Evolutionary conservation across 129 eudicot genomes (phyloP), one percentile per base, ranked within the genome.

Genomic region (Calendula officinalis): DNA sequence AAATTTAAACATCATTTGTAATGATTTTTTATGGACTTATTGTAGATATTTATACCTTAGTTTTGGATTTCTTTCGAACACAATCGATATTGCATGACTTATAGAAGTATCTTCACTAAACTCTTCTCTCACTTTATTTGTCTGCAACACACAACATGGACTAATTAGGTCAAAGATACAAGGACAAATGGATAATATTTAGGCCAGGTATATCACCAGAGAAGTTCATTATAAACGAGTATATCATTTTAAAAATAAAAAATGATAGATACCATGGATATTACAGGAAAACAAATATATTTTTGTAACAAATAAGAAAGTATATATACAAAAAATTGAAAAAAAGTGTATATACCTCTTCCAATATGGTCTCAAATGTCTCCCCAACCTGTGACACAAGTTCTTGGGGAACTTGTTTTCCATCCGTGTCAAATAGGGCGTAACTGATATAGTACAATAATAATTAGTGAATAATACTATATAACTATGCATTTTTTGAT

Each of bases 351-450:
- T n/a, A n/a, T 83, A 67, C 99, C 94, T 88, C 99, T 75, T 89
- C 81, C 71, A 94, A 75, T 39, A 89, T 86, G 64, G 46, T 74
- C 75, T 89, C 92, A 61, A 94, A 94, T 70, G 77, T 75, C 72
- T 79, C 77, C 4, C 99, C 99, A 38, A 94, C 94, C 60, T 83
- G 83, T 12, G 88, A 39, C 52, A 94, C 99, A 68, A 94, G 68
- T 14, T 78, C 95, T 62, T 84, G 92, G 47, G 99, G 86, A 56
- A 94, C 99, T 78, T 86, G 86, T 39, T 82, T 83, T 22, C 99
- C 97, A 3, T 94, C 97, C 70, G 52, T 68, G 73, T 88, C 95
- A 78, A 69, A 94, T 6, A 94, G 86, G 5, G 95, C 92, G 76
- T 86, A 94, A 75, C 99, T 94, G 83, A 65, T 69, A 32, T 75